A percentile compares a stretch with the other conserved stretches of the same genome.
Conservation (phyloP, 768 basidiomycete genomes). For the Sarcodon aspratus region DNA sequence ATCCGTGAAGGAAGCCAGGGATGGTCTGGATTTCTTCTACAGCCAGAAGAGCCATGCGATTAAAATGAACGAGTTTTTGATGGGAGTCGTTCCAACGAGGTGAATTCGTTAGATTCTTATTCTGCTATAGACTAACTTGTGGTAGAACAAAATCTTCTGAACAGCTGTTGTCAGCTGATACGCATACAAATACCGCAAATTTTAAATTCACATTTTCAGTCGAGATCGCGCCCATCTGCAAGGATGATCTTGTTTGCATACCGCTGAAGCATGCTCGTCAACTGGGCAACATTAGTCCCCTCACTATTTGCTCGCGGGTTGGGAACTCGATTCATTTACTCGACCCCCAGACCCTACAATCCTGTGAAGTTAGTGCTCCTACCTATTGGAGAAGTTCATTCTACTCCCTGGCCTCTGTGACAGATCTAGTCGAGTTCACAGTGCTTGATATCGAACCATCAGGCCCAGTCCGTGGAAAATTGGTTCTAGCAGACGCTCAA, state of each 20-base stretch:
- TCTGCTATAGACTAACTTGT: neutral
- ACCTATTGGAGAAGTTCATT: conserved; percentile 93
- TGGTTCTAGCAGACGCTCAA: conserved; percentile 80
- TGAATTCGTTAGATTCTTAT: conserved; percentile 23
- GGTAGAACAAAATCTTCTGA: conserved; percentile 84
- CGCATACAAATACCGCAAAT: conserved; percentile 85
- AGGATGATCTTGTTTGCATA: conserved; percentile 92
- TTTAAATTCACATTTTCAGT: conserved; percentile 98
- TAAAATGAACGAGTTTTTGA: conserved; percentile 94
- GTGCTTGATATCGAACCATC: conserved; percentile 91
- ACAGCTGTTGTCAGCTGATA: conserved; percentile 87
- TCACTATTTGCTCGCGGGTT: conserved; percentile 83
- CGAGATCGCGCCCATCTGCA: conserved; percentile 94
- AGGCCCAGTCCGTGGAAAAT: conserved; percentile 58
- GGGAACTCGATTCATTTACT: conserved; percentile 87
- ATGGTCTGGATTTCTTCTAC: conserved; percentile 97
- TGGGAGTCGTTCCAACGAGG: conserved; percentile 81
- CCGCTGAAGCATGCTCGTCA: conserved; percentile 73
- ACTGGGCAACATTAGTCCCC: conserved; percentile 79
- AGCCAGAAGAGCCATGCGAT: conserved; percentile 81
- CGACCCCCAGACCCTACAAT: conserved; percentile 79
- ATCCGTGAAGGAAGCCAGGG: conserved; percentile 82
- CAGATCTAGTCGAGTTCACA: conserved; percentile 90
- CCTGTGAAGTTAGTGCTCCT: conserved; percentile 65
- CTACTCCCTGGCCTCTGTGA: conserved; percentile 67